phyloP scores from a whole-genome alignment of 805 yeast species.

The Cyberlindnera mrakii region DNA sequence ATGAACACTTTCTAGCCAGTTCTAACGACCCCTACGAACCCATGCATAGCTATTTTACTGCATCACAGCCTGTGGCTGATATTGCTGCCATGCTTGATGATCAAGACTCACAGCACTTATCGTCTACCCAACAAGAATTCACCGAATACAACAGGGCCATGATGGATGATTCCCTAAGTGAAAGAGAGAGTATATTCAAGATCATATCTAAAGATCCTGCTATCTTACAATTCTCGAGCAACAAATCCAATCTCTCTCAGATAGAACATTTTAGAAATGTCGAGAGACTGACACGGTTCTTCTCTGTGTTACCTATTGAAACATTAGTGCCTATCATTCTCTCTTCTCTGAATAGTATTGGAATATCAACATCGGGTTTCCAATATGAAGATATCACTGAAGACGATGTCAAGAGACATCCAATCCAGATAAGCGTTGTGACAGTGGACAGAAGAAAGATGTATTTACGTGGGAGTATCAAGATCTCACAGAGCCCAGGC shows the following conservation, averaged over 20 bases:
- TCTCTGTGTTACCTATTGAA: slow-evolving; percentile 38
- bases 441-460: slow-evolving; percentile 40
- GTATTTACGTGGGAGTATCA: slow-evolving; percentile 41
- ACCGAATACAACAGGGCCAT: slow-evolving; percentile 31
- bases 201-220: slow-evolving; percentile 46
- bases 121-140: slow-evolving; percentile 38
- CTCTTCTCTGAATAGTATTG: slow-evolving; percentile 37
- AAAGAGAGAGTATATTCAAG: slow-evolving; percentile 28
- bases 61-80: slow-evolving; percentile 44
- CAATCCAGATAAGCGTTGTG: slow-evolving; percentile 23
- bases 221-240: slow-evolving; percentile 37
- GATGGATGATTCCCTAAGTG: slow-evolving; percentile 7
- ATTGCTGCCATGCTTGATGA: slow-evolving; percentile 39
- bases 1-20: slow-evolving; percentile 32
- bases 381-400: slow-evolving; percentile 11
- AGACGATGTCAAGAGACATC: slow-evolving; percentile 5
- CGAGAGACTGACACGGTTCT: slow-evolving; percentile 46
- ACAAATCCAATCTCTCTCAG: slow-evolving; percentile 7
- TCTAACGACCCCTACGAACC: slow-evolving; percentile 20
- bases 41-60: slow-evolving; percentile 20
- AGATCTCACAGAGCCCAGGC: slow-evolving; percentile 34
- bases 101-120: slow-evolving; percentile 17
- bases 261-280: slow-evolving; percentile 3
- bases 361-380: slow-evolving; percentile 25
- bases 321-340: slow-evolving; percentile 35